Conservation (phyloP, 805 yeast species). For the Cyberlindnera americana region DNA sequence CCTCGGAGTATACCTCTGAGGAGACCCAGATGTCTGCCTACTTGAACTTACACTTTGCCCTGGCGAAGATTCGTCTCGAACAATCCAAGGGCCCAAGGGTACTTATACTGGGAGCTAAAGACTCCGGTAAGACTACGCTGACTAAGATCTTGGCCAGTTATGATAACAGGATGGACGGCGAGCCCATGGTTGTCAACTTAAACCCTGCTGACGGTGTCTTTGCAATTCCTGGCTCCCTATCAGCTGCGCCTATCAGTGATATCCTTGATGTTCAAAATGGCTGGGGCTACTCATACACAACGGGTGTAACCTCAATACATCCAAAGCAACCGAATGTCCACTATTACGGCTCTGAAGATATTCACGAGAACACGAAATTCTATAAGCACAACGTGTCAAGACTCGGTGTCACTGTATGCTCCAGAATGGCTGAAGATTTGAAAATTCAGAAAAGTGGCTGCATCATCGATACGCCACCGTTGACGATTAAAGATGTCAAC, state of each 20-base stretch:
- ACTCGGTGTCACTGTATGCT: slow-evolving; percentile 34
- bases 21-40: slow-evolving; percentile 65
- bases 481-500: slow-evolving; percentile 45
- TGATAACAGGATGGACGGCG: slow-evolving; percentile 63
- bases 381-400: slow-evolving; percentile 27
- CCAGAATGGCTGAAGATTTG: slow-evolving; percentile 48
- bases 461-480: slow-evolving; percentile 72
- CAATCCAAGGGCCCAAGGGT: slow-evolving; percentile 40
- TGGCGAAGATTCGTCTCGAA: slow-evolving; percentile 51
- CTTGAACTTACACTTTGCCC: slow-evolving; percentile 68
- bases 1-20: slow-evolving; percentile 63
- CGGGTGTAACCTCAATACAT: slow-evolving; percentile 72
- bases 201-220: slow-evolving; percentile 73
- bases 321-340: slow-evolving; percentile 90
- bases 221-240: slow-evolving; percentile 76
- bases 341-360: slow-evolving; percentile 66
- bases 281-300: slow-evolving; percentile 76
- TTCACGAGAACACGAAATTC: slow-evolving; percentile 44
- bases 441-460: slow-evolving; percentile 48
- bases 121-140: slow-evolving; percentile 77
- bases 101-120: slow-evolving; percentile 66
- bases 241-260: slow-evolving; percentile 83
- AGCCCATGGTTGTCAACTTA: slow-evolving; percentile 74
- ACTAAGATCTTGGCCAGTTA: slow-evolving; percentile 69
- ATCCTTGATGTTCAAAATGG: slow-evolving; percentile 70